Percentiles rank a stretch among this genome's conserved stretches.
Conservation (phyloP, 345 rosid genomes). For the Populus davidiana region DNA sequence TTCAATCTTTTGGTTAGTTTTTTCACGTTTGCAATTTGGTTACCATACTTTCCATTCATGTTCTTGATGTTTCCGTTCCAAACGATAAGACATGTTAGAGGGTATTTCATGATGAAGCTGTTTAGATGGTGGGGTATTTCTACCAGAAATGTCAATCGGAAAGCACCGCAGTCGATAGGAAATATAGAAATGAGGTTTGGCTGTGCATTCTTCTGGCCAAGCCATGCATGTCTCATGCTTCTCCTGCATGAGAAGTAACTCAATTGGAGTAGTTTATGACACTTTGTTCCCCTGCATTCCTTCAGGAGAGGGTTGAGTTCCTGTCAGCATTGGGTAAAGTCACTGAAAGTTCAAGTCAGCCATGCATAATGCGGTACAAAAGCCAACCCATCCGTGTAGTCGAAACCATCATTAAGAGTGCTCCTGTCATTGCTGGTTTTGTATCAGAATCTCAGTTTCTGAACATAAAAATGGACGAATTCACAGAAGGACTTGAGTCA, state of each 20-base stretch:
- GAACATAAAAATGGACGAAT: constrained; percentile 25
- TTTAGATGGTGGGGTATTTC: constrained; percentile 12
- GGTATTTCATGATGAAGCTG: constrained; percentile 12
- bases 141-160: constrained; percentile 1
- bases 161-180: constrained; percentile 8
- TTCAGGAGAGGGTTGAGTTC: constrained; percentile 33
- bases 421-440: constrained; percentile 27
- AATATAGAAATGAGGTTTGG: constrained; percentile 14
- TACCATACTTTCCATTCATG: constrained; percentile 11
- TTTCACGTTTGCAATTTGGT: constrained; percentile 31
- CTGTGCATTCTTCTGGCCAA: constrained; percentile 29
- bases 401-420: constrained; percentile 22
- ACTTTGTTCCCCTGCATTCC: too few species aligned
- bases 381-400: constrained; percentile 24
- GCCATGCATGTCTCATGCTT: constrained; percentile 22
- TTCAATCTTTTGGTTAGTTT: constrained; percentile 22
- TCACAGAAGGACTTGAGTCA: constrained; percentile 27
- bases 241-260: too few species aligned
- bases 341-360: constrained; percentile 26
- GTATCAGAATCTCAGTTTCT: constrained; percentile 30
- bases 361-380: constrained; percentile 34
- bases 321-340: constrained; percentile 30
- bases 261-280: too few species aligned
- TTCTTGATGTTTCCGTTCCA: constrained; percentile 25
- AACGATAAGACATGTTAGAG: constrained; percentile 7